Evolutionary conservation across 2,329 filamentous ascomycete genomes (phyloP), one percentile per base, ranked within the genome.

Genomic region (Lachnellula subtilissima): DNA sequence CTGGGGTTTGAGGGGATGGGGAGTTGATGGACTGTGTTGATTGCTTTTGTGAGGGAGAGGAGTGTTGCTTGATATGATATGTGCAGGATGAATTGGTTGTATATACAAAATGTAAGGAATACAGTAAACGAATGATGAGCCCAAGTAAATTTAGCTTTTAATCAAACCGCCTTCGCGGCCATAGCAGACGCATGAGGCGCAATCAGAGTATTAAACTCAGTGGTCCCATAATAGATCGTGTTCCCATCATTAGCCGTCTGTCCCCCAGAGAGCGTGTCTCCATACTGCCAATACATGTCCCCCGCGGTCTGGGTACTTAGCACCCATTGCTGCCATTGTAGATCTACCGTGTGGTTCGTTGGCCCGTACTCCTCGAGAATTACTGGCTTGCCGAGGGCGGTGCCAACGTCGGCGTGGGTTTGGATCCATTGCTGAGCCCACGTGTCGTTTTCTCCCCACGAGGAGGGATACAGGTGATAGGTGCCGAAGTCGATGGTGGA

Each of bases 401-500:
- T 57, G 40, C 72, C 74, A 6, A 70, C 67, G 22, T 65, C 66
- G 6, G 69, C 77, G 60, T 82, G 78, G 2, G 72, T 67, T 5
- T 64, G 64, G 54, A 80, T 73, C 78, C 78, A 82, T 7, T 68
- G 67, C 47, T 73, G 73, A 8, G 77, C 79, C 71, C 74, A 78
- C 11, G 67, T 61, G 22, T 64, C 62, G 9, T 54, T 61, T 48
- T 68, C 66, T 47, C 64, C 61, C 76, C 78, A 82, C 54, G 68
- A 68, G 8, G 51, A 45, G 0, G 78, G 77, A 57, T 82, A 83
- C 12, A 81, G 65, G 62, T 82, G 79, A 61, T 80, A 76, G 1
- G 78, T 80, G 11, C 75, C 78, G 56, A 80, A 81, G 59, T 79
- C 77, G 37, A 82, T 74, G 45, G 73, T 77, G 11, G 72, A 64